These are phyloP conservation scores for Boechera stricta DNA, from an alignment of 345 rosid species.

Conservation along the genomic window DNA sequence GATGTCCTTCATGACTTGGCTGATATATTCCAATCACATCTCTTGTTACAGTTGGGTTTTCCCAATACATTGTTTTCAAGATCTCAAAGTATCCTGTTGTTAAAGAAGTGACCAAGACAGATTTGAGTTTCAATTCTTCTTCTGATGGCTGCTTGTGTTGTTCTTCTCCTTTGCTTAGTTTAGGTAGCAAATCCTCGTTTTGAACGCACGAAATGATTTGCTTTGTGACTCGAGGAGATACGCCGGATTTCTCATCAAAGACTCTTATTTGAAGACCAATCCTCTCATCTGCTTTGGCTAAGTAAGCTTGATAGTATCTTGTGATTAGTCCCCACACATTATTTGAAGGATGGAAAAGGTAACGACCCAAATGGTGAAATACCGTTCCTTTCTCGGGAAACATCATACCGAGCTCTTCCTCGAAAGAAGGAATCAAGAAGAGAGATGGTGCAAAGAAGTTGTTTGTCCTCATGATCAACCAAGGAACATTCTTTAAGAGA, in stretches of 20 bases:
- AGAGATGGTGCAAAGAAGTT: conserved; percentile 76
- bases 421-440: conserved; percentile 61
- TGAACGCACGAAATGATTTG: conserved; percentile 65
- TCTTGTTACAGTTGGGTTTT: conserved; percentile 60
- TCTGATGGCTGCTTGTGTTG: conserved; percentile 33
- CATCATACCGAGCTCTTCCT: conserved; percentile 49
- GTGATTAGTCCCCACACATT: conserved; percentile 74
- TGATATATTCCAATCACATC: conserved; percentile 62
- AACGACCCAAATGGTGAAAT: conserved; percentile 70
- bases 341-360: conserved; percentile 73
- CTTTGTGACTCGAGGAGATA: conserved; percentile 53
- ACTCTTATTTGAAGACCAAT: conserved; percentile 73
- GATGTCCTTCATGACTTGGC: conserved; percentile 77
- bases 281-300: conserved; percentile 68
- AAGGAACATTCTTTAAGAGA: conserved; percentile 53
- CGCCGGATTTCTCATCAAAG: conserved; percentile 56
- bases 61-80: conserved; percentile 64
- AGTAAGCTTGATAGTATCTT: conserved; percentile 64
- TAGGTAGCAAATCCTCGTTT: conserved; percentile 57
- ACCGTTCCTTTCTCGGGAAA: conserved; percentile 64
- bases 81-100: conserved; percentile 61
- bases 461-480: conserved; percentile 73
- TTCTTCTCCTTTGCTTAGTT: conserved; percentile 40
- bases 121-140: conserved; percentile 49
- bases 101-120: conserved; percentile 66